Percentiles rank a stretch among this genome's conserved stretches.
Evolutionary conservation across 768 basidiomycete species (phyloP).

Genomic region (Pholiota microspora): DNA sequence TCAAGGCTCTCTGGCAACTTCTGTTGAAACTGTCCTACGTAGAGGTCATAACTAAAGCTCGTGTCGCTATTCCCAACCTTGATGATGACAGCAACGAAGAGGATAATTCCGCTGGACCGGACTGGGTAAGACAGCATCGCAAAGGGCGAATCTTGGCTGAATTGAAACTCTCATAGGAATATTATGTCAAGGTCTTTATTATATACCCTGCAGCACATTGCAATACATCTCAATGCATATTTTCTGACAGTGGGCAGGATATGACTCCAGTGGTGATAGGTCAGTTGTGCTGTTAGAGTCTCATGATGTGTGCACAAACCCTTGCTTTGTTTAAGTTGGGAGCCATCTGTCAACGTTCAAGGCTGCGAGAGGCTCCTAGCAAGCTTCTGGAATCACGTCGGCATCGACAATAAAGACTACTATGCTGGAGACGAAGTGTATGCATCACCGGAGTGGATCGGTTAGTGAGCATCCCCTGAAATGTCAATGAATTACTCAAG

Average conservation of each 20-base stretch:
- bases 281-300: slow-evolving; percentile 21
- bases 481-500: slow-evolving; percentile 2
- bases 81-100: slow-evolving; percentile 12
- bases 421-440: slow-evolving; percentile 37
- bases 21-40: not conserved
- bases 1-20: too few species aligned
- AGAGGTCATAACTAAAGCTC: slow-evolving; percentile 65
- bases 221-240: too few species aligned
- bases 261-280: slow-evolving; percentile 57
- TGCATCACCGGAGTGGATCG: slow-evolving; percentile 57
- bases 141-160: not conserved
- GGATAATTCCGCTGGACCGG: not conserved
- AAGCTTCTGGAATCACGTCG: slow-evolving; percentile 67
- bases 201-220: not conserved
- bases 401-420: slow-evolving; percentile 57
- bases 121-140: slow-evolving; percentile 45
- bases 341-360: slow-evolving; percentile 57
- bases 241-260: slow-evolving; percentile 61
- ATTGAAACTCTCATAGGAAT: slow-evolving; percentile 40
- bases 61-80: slow-evolving; percentile 33
- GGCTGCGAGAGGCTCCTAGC: slow-evolving; percentile 55
- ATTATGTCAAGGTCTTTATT: slow-evolving; percentile 58
- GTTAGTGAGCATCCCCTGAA: slow-evolving; percentile 30
- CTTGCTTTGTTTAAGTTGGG: slow-evolving; percentile 50
- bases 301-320: slow-evolving; percentile 2